Evolutionary conservation across 2,329 filamentous ascomycete species (phyloP), one percentile per base, ranked within the genome.

Genomic region (Ceratocystis colombiana): DNA sequence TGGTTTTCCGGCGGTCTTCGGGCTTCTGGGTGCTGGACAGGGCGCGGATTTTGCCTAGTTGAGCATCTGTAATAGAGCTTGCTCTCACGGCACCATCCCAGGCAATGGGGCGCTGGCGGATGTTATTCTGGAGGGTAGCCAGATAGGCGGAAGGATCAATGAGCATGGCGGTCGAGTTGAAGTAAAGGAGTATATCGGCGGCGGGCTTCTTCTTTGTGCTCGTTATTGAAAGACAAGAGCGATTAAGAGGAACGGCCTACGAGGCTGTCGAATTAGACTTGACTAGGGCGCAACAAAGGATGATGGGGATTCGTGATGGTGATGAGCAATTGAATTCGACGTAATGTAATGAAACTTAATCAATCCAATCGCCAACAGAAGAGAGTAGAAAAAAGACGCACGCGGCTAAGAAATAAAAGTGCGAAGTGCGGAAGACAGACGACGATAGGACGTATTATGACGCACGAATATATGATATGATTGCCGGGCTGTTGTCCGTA

Each of bases 61-160:
- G 93, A 71, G 89, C 87, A 71, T 97, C 93, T 67, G 89, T 96
- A 77, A 99, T 89, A 73, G 90, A 94, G 76, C 92, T 90, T 72
- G 90, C 90, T 76, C 94, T 86, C 71, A 96, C 90, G 72, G 93
- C 92, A 72, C 93, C 93, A 77, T 97, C 93, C 94, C 94, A 99
- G 67, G 93, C 92, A 77, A 99, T 96, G 70, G 92, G 92, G 71
- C 94, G 86, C 74, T 90, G 88, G 74, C 94, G 90, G 76, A 97
- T 96, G 81, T 97, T 97, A 84, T 90, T 95, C 80, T 96, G 92
- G 71, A 96, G 83, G 71, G 90, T 93, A 74, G 79, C 78, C 67
- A 85, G 85, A 77, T 96, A 96, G 68, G 89, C 89, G 68, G 92
- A 92, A 71, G 90, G 88, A 75, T 96, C 91, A 76, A 96, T 84